Evolutionary conservation across 2,329 filamentous ascomycete species (phyloP).

Genomic region (Sphaerulina vaccinii): DNA sequence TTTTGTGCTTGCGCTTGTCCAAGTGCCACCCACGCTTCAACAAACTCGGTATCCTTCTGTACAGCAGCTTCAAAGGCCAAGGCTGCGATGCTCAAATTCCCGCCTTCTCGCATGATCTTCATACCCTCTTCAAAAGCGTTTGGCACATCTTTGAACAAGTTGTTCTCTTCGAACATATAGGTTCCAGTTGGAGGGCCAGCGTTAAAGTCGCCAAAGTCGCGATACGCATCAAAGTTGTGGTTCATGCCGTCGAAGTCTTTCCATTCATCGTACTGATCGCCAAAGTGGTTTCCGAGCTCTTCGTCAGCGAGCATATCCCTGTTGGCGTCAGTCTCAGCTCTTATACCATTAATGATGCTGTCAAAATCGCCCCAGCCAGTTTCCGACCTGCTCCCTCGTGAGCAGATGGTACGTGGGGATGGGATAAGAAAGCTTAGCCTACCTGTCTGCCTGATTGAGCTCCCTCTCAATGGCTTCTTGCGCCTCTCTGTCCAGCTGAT

Average conservation of each 20-base stretch:
- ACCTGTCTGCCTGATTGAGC: constrained; percentile 85
- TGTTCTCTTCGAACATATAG: constrained; percentile 94
- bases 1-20: constrained; percentile 95
- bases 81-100: constrained; percentile 89
- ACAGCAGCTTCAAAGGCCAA: constrained; percentile 94
- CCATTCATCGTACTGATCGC: constrained; percentile 81
- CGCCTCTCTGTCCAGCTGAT: constrained; percentile 60
- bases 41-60: constrained; percentile 81
- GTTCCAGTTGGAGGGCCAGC: constrained; percentile 58
- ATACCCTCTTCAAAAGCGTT: constrained; percentile 93
- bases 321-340: constrained; percentile 65
- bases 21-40: constrained; percentile 90
- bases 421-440: constrained; percentile 47
- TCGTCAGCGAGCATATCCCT: constrained; percentile 68
- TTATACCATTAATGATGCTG: constrained; percentile 79
- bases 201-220: constrained; percentile 48
- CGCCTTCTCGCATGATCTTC: constrained; percentile 87
- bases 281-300: constrained; percentile 60
- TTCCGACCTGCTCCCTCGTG: constrained; percentile 52
- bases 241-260: constrained; percentile 69
- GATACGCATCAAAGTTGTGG: constrained; percentile 57
- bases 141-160: constrained; percentile 75
- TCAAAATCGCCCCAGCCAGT: constrained; percentile 85
- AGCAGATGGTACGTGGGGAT: constrained; percentile 16
- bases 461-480: constrained; percentile 78